Percentiles rank a stretch among this genome's conserved stretches.
Conservation (phyloP, 768 basidiomycete species). For the Dacryopinax spathularia region DNA sequence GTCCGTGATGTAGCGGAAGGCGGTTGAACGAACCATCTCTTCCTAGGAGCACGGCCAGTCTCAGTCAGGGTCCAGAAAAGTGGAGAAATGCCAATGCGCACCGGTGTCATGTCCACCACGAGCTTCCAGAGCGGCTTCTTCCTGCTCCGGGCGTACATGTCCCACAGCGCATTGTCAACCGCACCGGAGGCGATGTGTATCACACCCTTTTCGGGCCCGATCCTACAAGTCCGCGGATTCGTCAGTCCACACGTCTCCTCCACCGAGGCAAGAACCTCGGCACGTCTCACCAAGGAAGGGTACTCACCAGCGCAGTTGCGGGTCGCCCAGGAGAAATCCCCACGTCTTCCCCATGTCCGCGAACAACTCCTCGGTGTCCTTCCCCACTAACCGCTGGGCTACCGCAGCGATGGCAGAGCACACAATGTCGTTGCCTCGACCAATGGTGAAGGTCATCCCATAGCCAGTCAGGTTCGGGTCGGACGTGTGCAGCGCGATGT, state of each 20-base stretch:
- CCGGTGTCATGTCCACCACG: constrained; percentile 15
- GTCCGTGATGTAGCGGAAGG: constrained; percentile 30
- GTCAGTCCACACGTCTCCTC: background rate
- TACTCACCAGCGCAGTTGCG: constrained; percentile 28
- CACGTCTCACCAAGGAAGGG: background rate
- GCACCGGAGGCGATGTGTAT: constrained; percentile 13
- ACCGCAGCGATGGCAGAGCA: constrained; percentile 18
- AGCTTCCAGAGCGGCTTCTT: constrained; percentile 17
- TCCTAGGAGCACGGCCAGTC: background rate
- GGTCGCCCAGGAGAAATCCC: constrained; percentile 27
- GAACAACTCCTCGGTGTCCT: constrained; percentile 26
- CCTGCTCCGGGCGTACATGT: constrained; percentile 12
- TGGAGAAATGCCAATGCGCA: background rate
- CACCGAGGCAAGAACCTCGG: background rate
- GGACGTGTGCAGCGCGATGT: constrained; percentile 24
- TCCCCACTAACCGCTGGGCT: constrained; percentile 28
- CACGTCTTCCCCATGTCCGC: constrained; percentile 29
- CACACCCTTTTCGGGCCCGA: constrained; percentile 12
- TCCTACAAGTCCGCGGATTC: background rate
- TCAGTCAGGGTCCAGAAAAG: background rate
- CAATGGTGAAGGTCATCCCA: constrained; percentile 24
- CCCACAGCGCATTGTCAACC: constrained; percentile 15
- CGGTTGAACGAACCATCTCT: constrained; percentile 12
- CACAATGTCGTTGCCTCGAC: constrained; percentile 31
- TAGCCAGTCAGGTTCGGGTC: constrained; percentile 15